Evolutionary conservation across 768 basidiomycete genomes (phyloP).

Genomic region (Exsudoporus frostii): DNA sequence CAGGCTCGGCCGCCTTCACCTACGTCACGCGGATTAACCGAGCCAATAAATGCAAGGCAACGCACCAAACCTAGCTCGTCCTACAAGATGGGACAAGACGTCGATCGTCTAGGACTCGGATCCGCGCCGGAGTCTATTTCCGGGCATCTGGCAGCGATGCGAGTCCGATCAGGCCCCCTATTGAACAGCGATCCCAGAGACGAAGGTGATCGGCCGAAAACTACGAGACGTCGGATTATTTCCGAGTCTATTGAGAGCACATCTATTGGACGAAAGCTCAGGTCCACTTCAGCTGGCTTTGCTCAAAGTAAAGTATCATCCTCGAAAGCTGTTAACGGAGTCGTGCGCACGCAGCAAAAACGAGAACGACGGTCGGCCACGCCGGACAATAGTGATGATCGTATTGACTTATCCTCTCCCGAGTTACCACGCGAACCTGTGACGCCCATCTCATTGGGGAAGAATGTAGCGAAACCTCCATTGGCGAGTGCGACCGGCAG

Average conservation of each 20-base stretch:
- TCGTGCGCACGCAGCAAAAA: background rate
- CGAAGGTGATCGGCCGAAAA: background rate
- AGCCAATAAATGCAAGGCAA: slow-evolving; percentile 6
- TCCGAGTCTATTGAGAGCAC: slow-evolving; percentile 17
- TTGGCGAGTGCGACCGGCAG: background rate
- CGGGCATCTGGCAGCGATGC: slow-evolving; percentile 24
- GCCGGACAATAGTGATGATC: slow-evolving; percentile 14
- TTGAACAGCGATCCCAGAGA: background rate
- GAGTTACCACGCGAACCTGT: slow-evolving; percentile 31
- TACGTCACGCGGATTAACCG: slow-evolving; percentile 1
- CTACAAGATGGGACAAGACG: slow-evolving; percentile 7
- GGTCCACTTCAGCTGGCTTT: background rate
- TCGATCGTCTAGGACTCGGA: slow-evolving; percentile 15
- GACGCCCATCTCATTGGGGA: slow-evolving; percentile 31
- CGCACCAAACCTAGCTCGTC: slow-evolving; percentile 14
- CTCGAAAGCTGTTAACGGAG: background rate
- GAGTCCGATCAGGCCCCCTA: slow-evolving; percentile 17
- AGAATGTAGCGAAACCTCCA: slow-evolving; percentile 17
- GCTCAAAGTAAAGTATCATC: slow-evolving; percentile 6
- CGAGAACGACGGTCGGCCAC: slow-evolving; percentile 13
- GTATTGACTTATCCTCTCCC: slow-evolving; percentile 26
- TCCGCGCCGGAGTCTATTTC: slow-evolving; percentile 28
- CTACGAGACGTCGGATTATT: slow-evolving; percentile 12
- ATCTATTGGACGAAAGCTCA: slow-evolving; percentile 6
- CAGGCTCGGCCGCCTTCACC: background rate